Percentiles rank a stretch among this genome's conserved stretches.
Conservation (phyloP, 305 asterid genomes). For the Fraxinus sp. region DNA sequence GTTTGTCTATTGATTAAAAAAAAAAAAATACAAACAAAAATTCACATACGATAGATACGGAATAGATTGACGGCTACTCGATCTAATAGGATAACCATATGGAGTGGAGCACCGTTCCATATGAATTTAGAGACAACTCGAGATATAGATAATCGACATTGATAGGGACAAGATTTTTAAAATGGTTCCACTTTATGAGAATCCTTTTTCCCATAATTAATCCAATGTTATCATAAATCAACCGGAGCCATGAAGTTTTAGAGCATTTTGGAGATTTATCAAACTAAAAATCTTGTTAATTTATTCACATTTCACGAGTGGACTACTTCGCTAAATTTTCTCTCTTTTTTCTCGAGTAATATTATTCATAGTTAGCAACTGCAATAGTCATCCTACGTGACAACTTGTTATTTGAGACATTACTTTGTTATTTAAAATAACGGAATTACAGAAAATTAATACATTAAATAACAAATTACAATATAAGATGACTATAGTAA, state of each 20-base stretch:
- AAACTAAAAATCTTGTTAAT: neutral
- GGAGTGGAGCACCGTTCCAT: neutral
- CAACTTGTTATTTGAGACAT: too few relatives aligned
- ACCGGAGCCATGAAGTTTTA: conserved; percentile 6
- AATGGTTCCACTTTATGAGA: conserved; percentile 20
- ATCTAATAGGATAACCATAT: too few relatives aligned
- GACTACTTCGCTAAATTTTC: neutral
- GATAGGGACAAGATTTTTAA: conserved; percentile 30
- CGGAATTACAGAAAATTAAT: too few relatives aligned
- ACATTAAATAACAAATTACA: too few relatives aligned
- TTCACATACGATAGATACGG: too few relatives aligned
- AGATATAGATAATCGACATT: conserved; percentile 23
- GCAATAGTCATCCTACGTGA: too few relatives aligned
- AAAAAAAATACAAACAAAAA: too few relatives aligned
- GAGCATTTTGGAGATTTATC: conserved; percentile 18
- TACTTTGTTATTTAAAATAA: too few relatives aligned
- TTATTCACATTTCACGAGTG: neutral
- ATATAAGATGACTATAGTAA: too few relatives aligned
- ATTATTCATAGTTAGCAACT: too few relatives aligned
- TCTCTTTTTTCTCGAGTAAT: too few relatives aligned
- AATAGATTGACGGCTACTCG: neutral
- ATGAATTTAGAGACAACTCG: conserved; percentile 13
- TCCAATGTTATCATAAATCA: conserved; percentile 3
- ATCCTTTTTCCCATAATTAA: conserved; percentile 14
- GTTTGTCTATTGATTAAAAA: neutral